phyloP scores from a whole-genome alignment of 352 stramenopile genomes.

The Aphanomyces invadans region DNA sequence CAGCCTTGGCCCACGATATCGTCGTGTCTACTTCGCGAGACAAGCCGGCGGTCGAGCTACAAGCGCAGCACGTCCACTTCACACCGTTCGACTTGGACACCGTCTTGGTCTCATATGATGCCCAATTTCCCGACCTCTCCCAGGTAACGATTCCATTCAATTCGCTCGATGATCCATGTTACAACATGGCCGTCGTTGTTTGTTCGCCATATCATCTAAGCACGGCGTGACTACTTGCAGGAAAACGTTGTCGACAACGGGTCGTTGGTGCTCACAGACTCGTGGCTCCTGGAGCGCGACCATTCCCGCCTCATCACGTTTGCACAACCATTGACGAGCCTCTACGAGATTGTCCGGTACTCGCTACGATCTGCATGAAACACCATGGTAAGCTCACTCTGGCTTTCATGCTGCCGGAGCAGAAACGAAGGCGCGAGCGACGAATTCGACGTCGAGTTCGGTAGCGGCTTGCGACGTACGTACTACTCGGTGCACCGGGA shows the following conservation, averaged over 20 bases:
- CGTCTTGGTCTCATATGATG: slow-evolving; percentile 4
- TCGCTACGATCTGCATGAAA: not conserved
- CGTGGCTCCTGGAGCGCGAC: not conserved
- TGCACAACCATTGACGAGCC: slow-evolving; percentile 5
- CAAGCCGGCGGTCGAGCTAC: not conserved
- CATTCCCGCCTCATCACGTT: not conserved
- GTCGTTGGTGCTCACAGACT: slow-evolving; percentile 3
- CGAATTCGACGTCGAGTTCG: slow-evolving; percentile 65
- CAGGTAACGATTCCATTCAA: slow-evolving; percentile 1
- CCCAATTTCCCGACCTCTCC: not conserved
- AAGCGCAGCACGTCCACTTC: slow-evolving; percentile 13
- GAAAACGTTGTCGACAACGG: not conserved
- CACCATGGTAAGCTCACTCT: no score
- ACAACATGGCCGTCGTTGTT: not conserved
- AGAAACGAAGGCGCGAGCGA: slow-evolving; percentile 38
- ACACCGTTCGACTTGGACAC: not conserved
- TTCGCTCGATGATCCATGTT: not conserved
- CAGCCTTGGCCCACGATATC: not conserved
- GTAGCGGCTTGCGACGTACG: slow-evolving; percentile 59
- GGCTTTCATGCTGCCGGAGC: no score
- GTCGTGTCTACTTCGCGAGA: not conserved
- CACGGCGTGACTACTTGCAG: not conserved
- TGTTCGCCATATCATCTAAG: not conserved
- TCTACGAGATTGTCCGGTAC: slow-evolving; percentile 14
- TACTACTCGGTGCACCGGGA: slow-evolving; percentile 61